Percentiles rank a stretch among this genome's conserved stretches.
These are phyloP conservation scores for Pelargonium citronellum DNA, from an alignment of 441 rosid genomes.

Conservation along the genomic window DNA sequence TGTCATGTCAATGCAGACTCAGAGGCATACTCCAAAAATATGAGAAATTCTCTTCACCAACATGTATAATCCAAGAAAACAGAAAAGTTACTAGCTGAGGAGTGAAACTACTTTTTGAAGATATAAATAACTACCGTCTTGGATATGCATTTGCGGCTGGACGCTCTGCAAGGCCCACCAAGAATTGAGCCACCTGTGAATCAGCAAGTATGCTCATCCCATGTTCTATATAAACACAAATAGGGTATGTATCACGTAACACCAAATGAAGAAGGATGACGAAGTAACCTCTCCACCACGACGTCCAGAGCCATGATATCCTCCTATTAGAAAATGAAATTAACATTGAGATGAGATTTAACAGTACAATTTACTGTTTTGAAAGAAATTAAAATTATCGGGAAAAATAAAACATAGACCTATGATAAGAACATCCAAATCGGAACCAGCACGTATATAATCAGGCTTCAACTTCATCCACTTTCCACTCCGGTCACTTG, in stretches of 20 bases:
- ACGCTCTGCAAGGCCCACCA: constrained; percentile 82
- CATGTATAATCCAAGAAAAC: background rate
- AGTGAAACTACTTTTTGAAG: background rate
- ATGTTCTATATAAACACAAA: background rate
- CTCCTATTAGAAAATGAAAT: constrained; percentile 47
- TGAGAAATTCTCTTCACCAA: background rate
- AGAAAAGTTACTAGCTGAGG: background rate
- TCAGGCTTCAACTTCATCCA: constrained; percentile 98
- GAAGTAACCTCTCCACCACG: constrained; percentile 81
- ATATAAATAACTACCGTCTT: constrained; percentile 47
- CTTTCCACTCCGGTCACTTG: constrained; percentile 93
- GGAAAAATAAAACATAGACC: constrained; percentile 37
- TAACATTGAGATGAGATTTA: constrained; percentile 7
- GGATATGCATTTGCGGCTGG: constrained; percentile 60
- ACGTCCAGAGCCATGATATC: constrained; percentile 97
- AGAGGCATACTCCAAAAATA: background rate
- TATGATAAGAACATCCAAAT: constrained; percentile 84
- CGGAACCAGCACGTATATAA: constrained; percentile 73
- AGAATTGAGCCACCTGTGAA: constrained; percentile 80
- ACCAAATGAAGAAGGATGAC: constrained; percentile 16
- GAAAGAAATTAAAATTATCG: constrained; percentile 9
- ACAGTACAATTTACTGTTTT: constrained; percentile 11
- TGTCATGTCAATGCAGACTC: background rate
- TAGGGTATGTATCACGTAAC: background rate
- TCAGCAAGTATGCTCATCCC: background rate